Evolutionary conservation across 768 basidiomycete genomes (phyloP), one percentile per base, ranked within the genome.

Genomic region (Tricholoma bakamatsutake): DNA sequence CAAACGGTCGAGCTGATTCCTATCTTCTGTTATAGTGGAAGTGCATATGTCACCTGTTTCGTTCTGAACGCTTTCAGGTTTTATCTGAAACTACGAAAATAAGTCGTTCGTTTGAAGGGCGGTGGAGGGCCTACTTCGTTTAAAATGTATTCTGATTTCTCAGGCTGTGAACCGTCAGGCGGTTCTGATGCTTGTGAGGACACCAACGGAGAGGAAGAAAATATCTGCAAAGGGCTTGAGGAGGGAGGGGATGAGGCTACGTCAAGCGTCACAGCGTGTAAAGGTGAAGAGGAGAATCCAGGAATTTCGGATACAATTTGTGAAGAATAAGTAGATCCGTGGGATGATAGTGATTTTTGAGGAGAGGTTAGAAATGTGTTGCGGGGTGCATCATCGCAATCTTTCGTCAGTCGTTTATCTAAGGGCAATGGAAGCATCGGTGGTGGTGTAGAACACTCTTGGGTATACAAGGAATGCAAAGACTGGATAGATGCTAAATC

Each of bases 171-270:
- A 34, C 54, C 17, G 18, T 50, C 53, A 48, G 51, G 40, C 9
- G 21, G 30, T 18, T 39, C 37, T 5, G 52, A 57, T 1, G 69
- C 67, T 18, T 71, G 70, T 27, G 74, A 73, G 11, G 65, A 69
- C 31, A 57, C 61, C n/a, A 64, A 58, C 4, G 78, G 74, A 6
- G 79, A 76, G 48, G 78, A 72, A 57, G 73, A 70, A 61, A 80
- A 73, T 39, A 75, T n/a, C 15, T 66, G 64, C 7, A 65, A 61
- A 49, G 81, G 80, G 58, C 79, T 82, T 9, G 81, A 83, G 57
- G 73, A 76, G 27, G 77, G 79, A 34, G 69, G 62, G 43, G 71
- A 71, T 11, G 60, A 57, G 8, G 47, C 40, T 13, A 52, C 50
- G 47, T 61, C 40, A 50, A 60, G 47, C 31, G 17, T 34, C 40